A percentile compares a stretch with the other conserved stretches of the same genome.
Conservation (phyloP, 805 yeast species). For the Maudiozyma pseudohumilis region DNA sequence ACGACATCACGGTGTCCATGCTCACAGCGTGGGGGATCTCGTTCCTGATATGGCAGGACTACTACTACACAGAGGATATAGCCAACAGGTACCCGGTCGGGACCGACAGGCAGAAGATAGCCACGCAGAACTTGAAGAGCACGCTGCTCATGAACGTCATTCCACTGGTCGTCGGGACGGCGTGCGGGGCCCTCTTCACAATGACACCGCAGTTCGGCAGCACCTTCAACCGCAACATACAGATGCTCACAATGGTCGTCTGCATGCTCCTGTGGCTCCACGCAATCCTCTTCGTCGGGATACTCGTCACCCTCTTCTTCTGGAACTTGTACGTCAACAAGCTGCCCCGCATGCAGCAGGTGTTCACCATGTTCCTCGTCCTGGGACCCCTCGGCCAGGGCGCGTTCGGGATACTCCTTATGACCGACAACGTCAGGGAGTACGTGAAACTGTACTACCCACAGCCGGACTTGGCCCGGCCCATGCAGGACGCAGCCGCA, state of each 20-base stretch:
- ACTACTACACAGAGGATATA: constrained; percentile 20
- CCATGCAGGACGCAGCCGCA: constrained; percentile 6
- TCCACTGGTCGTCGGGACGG: constrained; percentile 63
- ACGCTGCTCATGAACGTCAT: constrained; percentile 67
- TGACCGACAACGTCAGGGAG: constrained; percentile 36
- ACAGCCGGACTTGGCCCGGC: not conserved
- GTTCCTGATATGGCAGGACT: constrained; percentile 36
- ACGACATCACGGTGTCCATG: constrained; percentile 45
- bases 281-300: constrained; percentile 52
- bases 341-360: constrained; percentile 43
- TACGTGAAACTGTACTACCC: constrained; percentile 18
- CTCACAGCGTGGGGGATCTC: constrained; percentile 53
- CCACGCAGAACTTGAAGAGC: constrained; percentile 40
- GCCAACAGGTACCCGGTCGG: constrained; percentile 6
- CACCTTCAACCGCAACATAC: constrained; percentile 30
- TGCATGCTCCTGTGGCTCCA: constrained; percentile 57
- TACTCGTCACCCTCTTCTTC: constrained; percentile 46
- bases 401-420: constrained; percentile 50
- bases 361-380: constrained; percentile 67
- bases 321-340: constrained; percentile 50
- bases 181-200: constrained; percentile 52
- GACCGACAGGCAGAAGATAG: constrained; percentile 12
- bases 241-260: constrained; percentile 44
- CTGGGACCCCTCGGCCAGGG: constrained; percentile 86
- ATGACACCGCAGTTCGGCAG: constrained; percentile 34